Evolutionary conservation across 2,329 filamentous ascomycete species (phyloP).

Genomic region (Tetracladium maxilliforme): DNA sequence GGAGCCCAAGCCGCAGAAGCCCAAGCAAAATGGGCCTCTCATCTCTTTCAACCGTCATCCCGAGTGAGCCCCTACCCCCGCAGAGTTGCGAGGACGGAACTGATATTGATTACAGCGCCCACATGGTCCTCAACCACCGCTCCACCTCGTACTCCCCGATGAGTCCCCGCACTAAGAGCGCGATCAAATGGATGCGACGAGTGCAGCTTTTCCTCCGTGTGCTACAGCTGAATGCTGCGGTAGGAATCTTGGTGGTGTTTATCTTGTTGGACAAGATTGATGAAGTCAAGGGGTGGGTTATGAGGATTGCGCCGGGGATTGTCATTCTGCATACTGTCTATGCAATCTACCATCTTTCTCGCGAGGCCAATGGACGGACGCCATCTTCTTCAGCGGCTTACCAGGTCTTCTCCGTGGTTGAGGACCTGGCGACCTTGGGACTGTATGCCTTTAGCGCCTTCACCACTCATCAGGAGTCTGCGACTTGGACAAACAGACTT

Average conservation of each 20-base stretch:
- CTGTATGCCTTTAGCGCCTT: conserved; percentile 41
- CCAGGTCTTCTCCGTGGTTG: conserved; percentile 65
- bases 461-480: conserved; percentile 20
- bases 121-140: conserved; percentile 47
- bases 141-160: conserved; percentile 49
- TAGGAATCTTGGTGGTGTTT: conserved; percentile 59
- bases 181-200: conserved; percentile 54
- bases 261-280: conserved; percentile 61
- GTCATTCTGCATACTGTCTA: conserved; percentile 61
- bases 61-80: conserved; percentile 40
- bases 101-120: conserved; percentile 21
- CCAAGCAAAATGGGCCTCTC: conserved; percentile 60
- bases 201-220: conserved; percentile 55
- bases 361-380: conserved; percentile 54
- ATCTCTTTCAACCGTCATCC: conserved; percentile 77
- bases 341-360: conserved; percentile 64
- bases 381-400: conserved; percentile 77
- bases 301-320: conserved; percentile 67
- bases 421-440: conserved; percentile 45
- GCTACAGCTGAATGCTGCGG: conserved; percentile 50
- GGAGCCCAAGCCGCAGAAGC: conserved; percentile 42
- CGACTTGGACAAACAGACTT: conserved; percentile 55
- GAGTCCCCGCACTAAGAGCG: conserved; percentile 52
- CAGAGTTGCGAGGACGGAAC: neutral
- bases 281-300: conserved; percentile 54